phyloP scores from a whole-genome alignment of 1,284 basidiomycete genomes.

The Blastosporella zonata region DNA sequence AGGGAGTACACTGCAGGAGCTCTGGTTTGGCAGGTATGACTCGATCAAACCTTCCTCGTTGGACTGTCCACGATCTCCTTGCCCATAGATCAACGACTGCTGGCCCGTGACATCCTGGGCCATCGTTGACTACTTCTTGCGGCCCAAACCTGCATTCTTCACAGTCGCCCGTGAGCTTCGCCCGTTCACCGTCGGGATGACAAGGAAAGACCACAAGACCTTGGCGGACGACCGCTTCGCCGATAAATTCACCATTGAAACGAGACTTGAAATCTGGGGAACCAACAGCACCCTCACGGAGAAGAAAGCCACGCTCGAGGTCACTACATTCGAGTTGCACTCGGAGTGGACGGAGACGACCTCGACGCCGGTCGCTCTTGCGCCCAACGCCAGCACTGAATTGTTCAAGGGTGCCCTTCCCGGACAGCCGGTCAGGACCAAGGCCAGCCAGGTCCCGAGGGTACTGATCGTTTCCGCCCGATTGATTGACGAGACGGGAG shows the following conservation, averaged over 20 bases:
- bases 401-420: conserved; percentile 68
- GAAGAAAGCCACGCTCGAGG: conserved; percentile 59
- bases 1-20: conserved; percentile 74
- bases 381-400: conserved; percentile 80
- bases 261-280: conserved; percentile 76
- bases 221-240: conserved; percentile 58
- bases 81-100: conserved; percentile 70
- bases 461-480: conserved; percentile 76
- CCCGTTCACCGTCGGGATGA: conserved; percentile 76
- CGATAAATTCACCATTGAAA: conserved; percentile 65
- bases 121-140: conserved; percentile 74
- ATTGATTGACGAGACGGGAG: conserved; percentile 54
- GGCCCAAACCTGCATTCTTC: conserved; percentile 76
- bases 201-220: conserved; percentile 67
- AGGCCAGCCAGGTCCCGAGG: conserved; percentile 61
- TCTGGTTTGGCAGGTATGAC: conserved; percentile 72
- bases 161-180: conserved; percentile 69
- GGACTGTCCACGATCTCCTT: background rate
- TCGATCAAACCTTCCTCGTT: background rate
- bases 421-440: conserved; percentile 66
- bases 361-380: conserved; percentile 51
- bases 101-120: conserved; percentile 83
- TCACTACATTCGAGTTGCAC: conserved; percentile 68
- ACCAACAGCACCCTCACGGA: conserved; percentile 70
- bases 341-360: conserved; percentile 57